Conservation (phyloP, 208 protist genomes). For the Phytomonas sp. region DNA sequence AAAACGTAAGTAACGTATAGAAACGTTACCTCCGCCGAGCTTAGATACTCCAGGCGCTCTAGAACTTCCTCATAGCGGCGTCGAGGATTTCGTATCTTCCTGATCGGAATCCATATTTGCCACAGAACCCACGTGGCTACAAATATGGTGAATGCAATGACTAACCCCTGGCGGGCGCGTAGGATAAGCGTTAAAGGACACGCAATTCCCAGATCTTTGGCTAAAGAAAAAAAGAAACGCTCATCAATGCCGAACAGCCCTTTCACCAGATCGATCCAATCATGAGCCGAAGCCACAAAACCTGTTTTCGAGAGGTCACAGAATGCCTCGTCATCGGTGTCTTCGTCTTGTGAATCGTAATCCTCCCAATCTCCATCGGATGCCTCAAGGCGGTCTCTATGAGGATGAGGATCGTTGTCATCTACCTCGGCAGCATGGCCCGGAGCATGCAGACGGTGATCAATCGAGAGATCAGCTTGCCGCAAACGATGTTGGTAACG, state of each 20-base stretch:
- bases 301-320: neutral
- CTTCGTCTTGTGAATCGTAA: neutral
- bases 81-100: constrained; percentile 4
- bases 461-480: neutral
- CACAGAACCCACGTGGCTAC: neutral
- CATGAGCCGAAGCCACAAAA: neutral
- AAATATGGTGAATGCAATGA: neutral
- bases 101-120: constrained; percentile 2
- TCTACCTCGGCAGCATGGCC: neutral
- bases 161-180: neutral
- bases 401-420: neutral
- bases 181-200: neutral
- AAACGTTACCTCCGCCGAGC: constrained; percentile 20
- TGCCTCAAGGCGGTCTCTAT: neutral
- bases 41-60: constrained; percentile 25
- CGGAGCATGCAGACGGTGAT: neutral
- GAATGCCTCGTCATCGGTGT: neutral
- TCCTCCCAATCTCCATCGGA: neutral
- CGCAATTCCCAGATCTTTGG: neutral
- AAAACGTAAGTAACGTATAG: constrained; percentile 49
- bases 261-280: neutral
- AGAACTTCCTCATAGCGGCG: constrained; percentile 46
- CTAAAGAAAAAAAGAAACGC: neutral
- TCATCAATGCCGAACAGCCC: neutral
- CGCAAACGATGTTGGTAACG: neutral